Evolutionary conservation across 768 basidiomycete genomes (phyloP).

Genomic region (Rossbeevera mucosa): DNA sequence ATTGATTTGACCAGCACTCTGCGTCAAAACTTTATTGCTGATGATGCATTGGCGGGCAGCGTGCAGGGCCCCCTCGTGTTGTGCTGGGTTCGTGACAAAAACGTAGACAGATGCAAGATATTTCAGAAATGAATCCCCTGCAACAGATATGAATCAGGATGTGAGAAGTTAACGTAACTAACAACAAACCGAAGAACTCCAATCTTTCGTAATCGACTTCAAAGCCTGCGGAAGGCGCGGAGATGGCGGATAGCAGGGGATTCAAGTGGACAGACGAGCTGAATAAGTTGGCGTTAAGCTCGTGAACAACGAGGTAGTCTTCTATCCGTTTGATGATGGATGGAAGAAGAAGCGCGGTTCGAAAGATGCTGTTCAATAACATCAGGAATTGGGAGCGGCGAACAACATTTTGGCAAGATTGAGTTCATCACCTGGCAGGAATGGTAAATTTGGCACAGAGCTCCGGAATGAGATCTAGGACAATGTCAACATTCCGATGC

Average conservation of each 20-base stretch:
- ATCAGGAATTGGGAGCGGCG: slow-evolving; percentile 21
- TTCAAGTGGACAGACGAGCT: slow-evolving; percentile 56
- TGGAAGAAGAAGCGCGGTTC: slow-evolving; percentile 66
- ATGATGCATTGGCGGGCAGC: slow-evolving; percentile 62
- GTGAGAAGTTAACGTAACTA: slow-evolving; percentile 19
- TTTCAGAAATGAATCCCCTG: slow-evolving; percentile 81
- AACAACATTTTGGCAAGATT: slow-evolving; percentile 10
- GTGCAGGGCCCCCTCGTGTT: slow-evolving; percentile 67
- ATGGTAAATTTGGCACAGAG: slow-evolving; percentile 67
- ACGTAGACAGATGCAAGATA: slow-evolving; percentile 69
- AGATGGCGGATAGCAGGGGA: slow-evolving; percentile 61
- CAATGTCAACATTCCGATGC: slow-evolving; percentile 25
- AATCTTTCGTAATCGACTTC: slow-evolving; percentile 81
- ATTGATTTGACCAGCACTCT: slow-evolving; percentile 51
- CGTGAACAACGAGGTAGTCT: slow-evolving; percentile 69
- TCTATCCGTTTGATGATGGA: slow-evolving; percentile 72
- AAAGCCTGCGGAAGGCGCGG: slow-evolving; percentile 61
- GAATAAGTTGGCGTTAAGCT: slow-evolving; percentile 70
- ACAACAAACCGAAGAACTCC: slow-evolving; percentile 66
- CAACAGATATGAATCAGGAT: slow-evolving; percentile 7
- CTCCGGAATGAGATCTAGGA: slow-evolving; percentile 78
- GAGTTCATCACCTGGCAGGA: slow-evolving; percentile 57
- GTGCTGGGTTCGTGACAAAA: slow-evolving; percentile 62
- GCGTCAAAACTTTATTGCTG: slow-evolving; percentile 64
- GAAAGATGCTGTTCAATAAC: slow-evolving; percentile 48